phyloP scores from a whole-genome alignment of 2,329 filamentous ascomycete species.

The Xylariaceae sp. region DNA sequence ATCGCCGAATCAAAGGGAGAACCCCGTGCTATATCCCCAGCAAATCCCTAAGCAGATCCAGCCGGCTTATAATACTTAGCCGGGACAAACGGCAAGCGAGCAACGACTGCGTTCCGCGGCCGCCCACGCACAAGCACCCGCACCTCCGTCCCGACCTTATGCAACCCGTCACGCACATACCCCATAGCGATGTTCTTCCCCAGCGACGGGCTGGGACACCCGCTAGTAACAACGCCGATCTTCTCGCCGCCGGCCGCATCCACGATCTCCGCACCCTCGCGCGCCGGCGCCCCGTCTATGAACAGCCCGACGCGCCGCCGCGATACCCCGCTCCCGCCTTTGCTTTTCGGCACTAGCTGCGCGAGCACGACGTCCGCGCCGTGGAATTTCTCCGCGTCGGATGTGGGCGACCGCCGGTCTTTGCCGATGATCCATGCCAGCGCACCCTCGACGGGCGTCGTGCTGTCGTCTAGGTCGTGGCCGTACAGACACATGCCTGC shows the following conservation, averaged over 20 bases:
- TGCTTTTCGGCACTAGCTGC: constrained; percentile 69
- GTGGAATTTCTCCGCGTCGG: constrained; percentile 66
- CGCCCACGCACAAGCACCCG: constrained; percentile 74
- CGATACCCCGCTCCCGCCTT: constrained; percentile 65
- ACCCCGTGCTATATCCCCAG: too few relatives aligned
- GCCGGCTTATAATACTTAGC: constrained; percentile 65
- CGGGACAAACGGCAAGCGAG: constrained; percentile 85
- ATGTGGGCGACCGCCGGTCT: constrained; percentile 52
- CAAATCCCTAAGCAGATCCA: constrained; percentile 20
- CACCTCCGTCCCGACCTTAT: constrained; percentile 80
- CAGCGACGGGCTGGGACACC: constrained; percentile 81
- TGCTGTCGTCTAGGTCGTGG: constrained; percentile 86
- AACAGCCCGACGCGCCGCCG: constrained; percentile 76
- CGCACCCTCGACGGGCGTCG: constrained; percentile 54
- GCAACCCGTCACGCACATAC: constrained; percentile 76
- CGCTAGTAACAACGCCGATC: constrained; percentile 81
- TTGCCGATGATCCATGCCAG: constrained; percentile 80
- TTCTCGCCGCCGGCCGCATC: constrained; percentile 48
- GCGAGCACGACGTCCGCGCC: constrained; percentile 72
- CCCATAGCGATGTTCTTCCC: constrained; percentile 95
- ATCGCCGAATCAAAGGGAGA: too few relatives aligned
- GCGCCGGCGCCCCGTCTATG: constrained; percentile 79
- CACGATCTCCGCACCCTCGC: constrained; percentile 81
- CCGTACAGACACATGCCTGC: constrained; percentile 99
- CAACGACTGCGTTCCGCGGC: constrained; percentile 67